phyloP scores from a whole-genome alignment of 1,139 yeast species.

The Candida frijolesensis region DNA sequence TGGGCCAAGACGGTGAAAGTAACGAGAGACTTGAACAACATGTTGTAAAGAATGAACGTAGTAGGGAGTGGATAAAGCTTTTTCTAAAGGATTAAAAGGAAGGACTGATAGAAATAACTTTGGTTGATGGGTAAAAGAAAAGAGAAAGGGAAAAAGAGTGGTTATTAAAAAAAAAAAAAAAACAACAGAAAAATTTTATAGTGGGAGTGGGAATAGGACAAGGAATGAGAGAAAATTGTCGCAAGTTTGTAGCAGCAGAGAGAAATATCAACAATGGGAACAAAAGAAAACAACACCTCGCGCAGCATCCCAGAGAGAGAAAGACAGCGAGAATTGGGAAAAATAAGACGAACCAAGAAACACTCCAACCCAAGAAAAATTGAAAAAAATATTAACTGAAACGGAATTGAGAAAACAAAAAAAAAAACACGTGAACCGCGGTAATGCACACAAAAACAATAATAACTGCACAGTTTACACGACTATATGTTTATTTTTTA shows the following conservation, averaged over 20 bases:
- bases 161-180: not conserved
- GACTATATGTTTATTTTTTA: not conserved
- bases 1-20: conserved; percentile 36
- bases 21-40: conserved; percentile 52
- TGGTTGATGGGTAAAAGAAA: conserved; percentile 4
- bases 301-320: not conserved
- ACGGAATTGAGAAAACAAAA: too few relatives aligned
- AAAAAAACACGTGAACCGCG: not conserved
- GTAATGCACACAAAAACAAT: not conserved
- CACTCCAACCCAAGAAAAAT: not conserved
- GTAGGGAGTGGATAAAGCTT: conserved; percentile 7
- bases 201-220: not conserved
- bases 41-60: conserved; percentile 16
- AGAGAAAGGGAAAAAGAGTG: not conserved
- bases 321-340: not conserved
- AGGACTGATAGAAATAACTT: conserved; percentile 14
- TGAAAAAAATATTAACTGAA: not conserved
- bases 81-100: conserved; percentile 12
- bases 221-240: conserved; percentile 1
- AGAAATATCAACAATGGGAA: not conserved
- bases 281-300: not conserved
- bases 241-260: too few relatives aligned
- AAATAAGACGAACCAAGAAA: not conserved
- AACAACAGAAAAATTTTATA: not conserved
- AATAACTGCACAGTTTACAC: not conserved